Evolutionary conservation across 2,329 filamentous ascomycete species (phyloP), one percentile per base, ranked within the genome.

Genomic region (Trichoderma pleuroti): DNA sequence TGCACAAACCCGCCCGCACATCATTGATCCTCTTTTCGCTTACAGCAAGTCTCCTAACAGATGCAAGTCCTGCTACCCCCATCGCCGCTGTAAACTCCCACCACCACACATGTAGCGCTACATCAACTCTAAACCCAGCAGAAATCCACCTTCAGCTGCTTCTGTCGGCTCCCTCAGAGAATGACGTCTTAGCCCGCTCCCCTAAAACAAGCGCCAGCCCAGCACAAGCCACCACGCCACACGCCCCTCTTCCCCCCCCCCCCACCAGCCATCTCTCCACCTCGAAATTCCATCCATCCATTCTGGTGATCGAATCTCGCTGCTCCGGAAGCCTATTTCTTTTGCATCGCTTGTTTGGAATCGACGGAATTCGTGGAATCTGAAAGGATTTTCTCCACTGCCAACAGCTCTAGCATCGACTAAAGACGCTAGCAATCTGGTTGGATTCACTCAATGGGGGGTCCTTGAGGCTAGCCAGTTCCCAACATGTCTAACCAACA

Each of bases 211-310:
- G 46, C 46, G 46, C 46, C 46, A 39, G 12, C 46, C 64, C 26
- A 59, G 39, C 56, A 61, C 39, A 68, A 68, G 64, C 64, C 64
- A 67, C 64, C 39, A 68, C 61, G 64, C 64, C 64, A 67, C 64
- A 39, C 16, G 42, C 62, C 62, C 62, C 62, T 49, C 26, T 42
- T 63, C 49, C 64, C 64, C 64, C 52, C 64, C 49, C 64, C 64
- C 64, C 52, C 64, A 59, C 52, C n/a, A 24, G 11, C 24, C 10
- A 42, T 10, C 12, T 57, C 54, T 61, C 65, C 65, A 68, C 65
- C 36, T 26, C 24, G 4, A 61, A 56, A 68, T 68, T 61, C 65
- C 65, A 46, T 28, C 65, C 65, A 46, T 28, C 46, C 42, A 49
- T 49, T 21, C 42, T 49, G n/a, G 21, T 42, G 54, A 46, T 30